Base-by-base conservation (phyloP, 2,329 filamentous ascomycete genomes). In the Colletotrichum musae region DNA sequence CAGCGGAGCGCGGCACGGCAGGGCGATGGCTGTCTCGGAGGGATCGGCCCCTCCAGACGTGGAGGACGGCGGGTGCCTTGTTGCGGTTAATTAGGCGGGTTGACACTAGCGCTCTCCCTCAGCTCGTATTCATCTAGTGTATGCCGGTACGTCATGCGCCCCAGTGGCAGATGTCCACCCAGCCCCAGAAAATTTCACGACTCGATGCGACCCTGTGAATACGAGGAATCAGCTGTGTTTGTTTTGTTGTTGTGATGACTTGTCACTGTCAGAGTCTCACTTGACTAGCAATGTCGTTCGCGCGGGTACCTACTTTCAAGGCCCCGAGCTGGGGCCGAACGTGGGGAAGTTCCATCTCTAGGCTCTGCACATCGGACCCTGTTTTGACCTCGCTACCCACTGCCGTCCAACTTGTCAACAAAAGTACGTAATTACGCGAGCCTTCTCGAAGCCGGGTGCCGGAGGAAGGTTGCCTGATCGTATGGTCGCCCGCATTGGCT, bases 111-210 rank as follows among this genome's bases (percentile, higher is more conserved):
- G 39, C 61, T 32, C 7, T 18, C 28, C 28, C 21, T 24, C 28
- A 32, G 28, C 28, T 65, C 61, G 66, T 69, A 65, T 69, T 59
- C 45, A 59, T 65, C 6, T 51, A 43, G 41, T 21, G 48, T 53
- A 59, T 68, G 50, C 58, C 48, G 13, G 47, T 58, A 57, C 65
- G 65, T 68, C 61, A 69, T 69, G 54, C n/a, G 41, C 54, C 62
- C 59, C 10, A 4, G 26, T 12, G 43, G 41, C 51, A 24, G n/a
- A 56, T 58, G 53, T 56, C 53, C 60, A 64, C 41, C 28, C n/a
- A 13, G 65, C 53, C 60, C 65, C 54, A 69, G 54, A 69, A 64
- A 59, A 53, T 9, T 2, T 21, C 47, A 26, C 24, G 41, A 56
- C 32, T 39, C 21, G 47, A 65, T 64, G 61, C 66, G 60, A 69